Evolutionary conservation across 164 flowering plant species (phyloP).

Genomic region (Vitis vinifera): ASM3070453v1 NC_081812.1:12376501-12377000

Average conservation of each 20-base stretch:
- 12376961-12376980: constrained; percentile 96
- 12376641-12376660: constrained; percentile 97
- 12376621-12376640: constrained; percentile 94
- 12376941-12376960: constrained; percentile 90
- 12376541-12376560: constrained; percentile 99
- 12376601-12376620: constrained; percentile 98
- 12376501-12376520: constrained; percentile 97
- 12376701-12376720: constrained; percentile 97
- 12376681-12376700: constrained; percentile 91
- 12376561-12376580: constrained; percentile 96
- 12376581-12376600: constrained; percentile 97
- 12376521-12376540: constrained; percentile 99
- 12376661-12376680: constrained; percentile 93
- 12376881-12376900: constrained; percentile 98
- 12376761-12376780: constrained; percentile 89
- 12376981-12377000: constrained; percentile 82
- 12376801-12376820: constrained; percentile 95
- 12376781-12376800: constrained; percentile 97
- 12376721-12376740: constrained; percentile 99
- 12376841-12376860: constrained; percentile 98
- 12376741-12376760: constrained; percentile 93
- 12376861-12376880: constrained; percentile 95
- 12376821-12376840: constrained; percentile 97
- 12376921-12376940: constrained; percentile 85
- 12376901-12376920: constrained; percentile 87